Conservation (phyloP, 2,329 filamentous ascomycete species). For the Coleophoma eucalyptorum region DNA sequence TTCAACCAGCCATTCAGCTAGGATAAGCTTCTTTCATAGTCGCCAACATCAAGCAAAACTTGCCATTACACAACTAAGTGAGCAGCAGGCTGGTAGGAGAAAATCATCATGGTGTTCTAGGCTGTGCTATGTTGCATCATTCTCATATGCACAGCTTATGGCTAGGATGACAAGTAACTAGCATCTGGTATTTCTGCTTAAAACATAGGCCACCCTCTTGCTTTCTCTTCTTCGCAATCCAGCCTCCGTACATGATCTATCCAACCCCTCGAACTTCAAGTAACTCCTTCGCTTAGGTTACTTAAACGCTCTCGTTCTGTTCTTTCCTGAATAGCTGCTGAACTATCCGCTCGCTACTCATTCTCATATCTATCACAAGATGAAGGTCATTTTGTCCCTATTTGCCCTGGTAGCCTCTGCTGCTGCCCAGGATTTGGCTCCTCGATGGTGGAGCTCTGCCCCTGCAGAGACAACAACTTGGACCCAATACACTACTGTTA, state of each 20-base stretch:
- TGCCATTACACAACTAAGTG: neutral
- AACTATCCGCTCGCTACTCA: neutral
- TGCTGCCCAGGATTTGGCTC: conserved; percentile 11
- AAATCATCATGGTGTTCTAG: neutral
- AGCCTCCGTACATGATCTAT: conserved; percentile 16
- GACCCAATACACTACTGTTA: conserved; percentile 16
- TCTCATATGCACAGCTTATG: too few relatives aligned
- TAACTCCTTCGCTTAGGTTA: conserved; percentile 45
- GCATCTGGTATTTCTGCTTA: too few relatives aligned
- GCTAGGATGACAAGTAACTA: too few relatives aligned
- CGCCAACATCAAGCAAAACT: neutral
- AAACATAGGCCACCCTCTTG: too few relatives aligned
- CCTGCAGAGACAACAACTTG: conserved; percentile 8
- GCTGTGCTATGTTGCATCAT: too few relatives aligned
- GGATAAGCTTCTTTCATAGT: neutral
- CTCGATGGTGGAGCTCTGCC: conserved; percentile 2
- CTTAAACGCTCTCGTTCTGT: conserved; percentile 22
- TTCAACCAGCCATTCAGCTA: neutral
- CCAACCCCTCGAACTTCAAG: conserved; percentile 20
- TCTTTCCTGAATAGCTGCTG: neutral
- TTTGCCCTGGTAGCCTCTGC: conserved; percentile 20
- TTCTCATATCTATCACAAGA: conserved; percentile 7
- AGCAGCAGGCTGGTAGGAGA: neutral
- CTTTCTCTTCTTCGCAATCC: conserved; percentile 4
- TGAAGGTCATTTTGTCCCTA: conserved; percentile 22